Evolutionary conservation across 1,284 basidiomycete genomes (phyloP).

Genomic region (Sanghuangporus sanghuang): DNA sequence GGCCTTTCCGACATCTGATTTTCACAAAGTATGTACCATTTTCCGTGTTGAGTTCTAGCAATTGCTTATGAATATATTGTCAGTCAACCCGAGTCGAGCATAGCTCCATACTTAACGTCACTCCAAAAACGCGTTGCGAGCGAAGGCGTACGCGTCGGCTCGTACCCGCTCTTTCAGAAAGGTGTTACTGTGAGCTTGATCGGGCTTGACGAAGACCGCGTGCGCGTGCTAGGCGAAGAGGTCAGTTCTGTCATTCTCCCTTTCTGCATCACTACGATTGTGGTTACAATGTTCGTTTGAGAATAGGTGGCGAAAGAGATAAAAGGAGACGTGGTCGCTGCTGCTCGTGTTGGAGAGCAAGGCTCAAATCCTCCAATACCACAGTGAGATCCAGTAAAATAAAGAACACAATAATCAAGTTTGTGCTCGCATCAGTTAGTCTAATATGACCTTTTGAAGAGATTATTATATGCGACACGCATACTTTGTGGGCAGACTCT

Average conservation of each 20-base stretch:
- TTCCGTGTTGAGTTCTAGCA: not conserved
- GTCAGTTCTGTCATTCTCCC: conserved; percentile 29
- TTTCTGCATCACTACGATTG: not conserved
- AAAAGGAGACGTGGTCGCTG: conserved; percentile 12
- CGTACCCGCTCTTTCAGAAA: conserved; percentile 63
- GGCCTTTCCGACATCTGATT: conserved; percentile 72
- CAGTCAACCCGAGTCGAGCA: conserved; percentile 77
- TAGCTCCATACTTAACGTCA: conserved; percentile 82
- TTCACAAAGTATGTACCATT: conserved; percentile 60
- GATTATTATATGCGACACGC: too few relatives aligned
- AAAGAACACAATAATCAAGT: too few relatives aligned
- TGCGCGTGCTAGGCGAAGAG: conserved; percentile 59
- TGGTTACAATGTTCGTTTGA: not conserved
- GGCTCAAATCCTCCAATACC: not conserved
- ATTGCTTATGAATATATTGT: not conserved
- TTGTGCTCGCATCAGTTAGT: too few relatives aligned
- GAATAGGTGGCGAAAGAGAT: conserved; percentile 11
- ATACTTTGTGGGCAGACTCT: too few relatives aligned
- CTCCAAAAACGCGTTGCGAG: conserved; percentile 72
- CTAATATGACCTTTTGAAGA: too few relatives aligned
- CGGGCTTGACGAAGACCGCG: conserved; percentile 54
- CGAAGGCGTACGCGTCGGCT: conserved; percentile 80
- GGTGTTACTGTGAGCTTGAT: conserved; percentile 67
- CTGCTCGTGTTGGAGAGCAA: conserved; percentile 12
- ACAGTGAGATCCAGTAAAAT: not conserved